Conservation (phyloP, 768 basidiomycete genomes). For the Kwoniella bestiolae region DNA sequence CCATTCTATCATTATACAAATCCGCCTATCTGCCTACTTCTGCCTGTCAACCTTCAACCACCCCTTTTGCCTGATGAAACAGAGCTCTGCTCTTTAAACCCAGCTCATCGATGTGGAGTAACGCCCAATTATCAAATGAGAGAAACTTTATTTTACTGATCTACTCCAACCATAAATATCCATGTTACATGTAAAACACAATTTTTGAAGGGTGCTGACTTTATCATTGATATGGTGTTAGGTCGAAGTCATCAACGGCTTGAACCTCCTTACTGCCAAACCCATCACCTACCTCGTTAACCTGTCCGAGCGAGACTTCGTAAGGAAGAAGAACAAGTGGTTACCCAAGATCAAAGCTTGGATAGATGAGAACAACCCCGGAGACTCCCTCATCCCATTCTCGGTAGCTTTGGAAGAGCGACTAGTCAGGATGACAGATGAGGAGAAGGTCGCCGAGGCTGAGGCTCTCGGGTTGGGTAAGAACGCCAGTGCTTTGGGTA, state of each 20-base stretch:
- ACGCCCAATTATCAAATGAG: conserved; percentile 74
- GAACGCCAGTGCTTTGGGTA: conserved; percentile 70
- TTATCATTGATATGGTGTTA: conserved; percentile 11
- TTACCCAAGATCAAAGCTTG: conserved; percentile 95
- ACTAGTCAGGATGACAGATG: conserved; percentile 69
- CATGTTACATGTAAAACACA: not conserved
- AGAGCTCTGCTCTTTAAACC: conserved; percentile 84
- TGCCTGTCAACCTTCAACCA: conserved; percentile 11
- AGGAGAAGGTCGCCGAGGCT: conserved; percentile 72
- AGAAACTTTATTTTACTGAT: conserved; percentile 60
- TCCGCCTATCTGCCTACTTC: not conserved
- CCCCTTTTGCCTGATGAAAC: conserved; percentile 67
- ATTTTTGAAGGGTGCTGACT: conserved; percentile 20
- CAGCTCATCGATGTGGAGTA: conserved; percentile 94
- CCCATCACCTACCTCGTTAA: conserved; percentile 98
- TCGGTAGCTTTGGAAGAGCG: conserved; percentile 95
- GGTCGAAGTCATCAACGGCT: conserved; percentile 59
- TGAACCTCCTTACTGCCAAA: conserved; percentile 91
- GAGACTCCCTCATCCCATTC: conserved; percentile 94
- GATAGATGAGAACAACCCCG: conserved; percentile 96
- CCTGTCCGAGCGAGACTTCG: conserved; percentile 88
- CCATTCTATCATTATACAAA: not conserved
- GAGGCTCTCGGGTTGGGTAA: conserved; percentile 70
- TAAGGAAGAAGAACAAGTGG: conserved; percentile 99
- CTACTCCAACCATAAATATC: not conserved